Conservation (phyloP, 2,329 filamentous ascomycete species). For the Fusarium sp. region DNA sequence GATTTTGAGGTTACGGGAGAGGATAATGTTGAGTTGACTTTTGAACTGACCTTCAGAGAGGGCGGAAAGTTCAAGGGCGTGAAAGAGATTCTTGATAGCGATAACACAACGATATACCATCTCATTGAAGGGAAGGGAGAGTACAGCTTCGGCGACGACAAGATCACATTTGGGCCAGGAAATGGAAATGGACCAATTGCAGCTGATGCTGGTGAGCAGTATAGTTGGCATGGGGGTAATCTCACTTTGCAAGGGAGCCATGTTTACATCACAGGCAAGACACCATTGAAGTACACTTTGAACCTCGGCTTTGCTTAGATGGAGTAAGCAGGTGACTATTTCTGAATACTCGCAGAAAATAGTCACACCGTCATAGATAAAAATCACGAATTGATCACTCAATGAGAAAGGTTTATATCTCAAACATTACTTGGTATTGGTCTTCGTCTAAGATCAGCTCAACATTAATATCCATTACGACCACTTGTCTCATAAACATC, state of each 20-base stretch:
- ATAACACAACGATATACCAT: not conserved
- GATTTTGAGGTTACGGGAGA: conserved; percentile 13
- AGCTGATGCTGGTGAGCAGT: conserved; percentile 14
- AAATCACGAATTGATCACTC: accelerated
- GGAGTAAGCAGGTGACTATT: accelerated
- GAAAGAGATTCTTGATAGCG: conserved; percentile 2
- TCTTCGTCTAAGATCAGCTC: not conserved
- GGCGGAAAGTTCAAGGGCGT: conserved; percentile 17
- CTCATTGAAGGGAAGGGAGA: conserved; percentile 1
- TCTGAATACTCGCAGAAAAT: not conserved
- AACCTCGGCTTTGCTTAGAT: conserved; percentile 10
- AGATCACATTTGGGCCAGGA: conserved; percentile 2
- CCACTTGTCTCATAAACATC: not conserved
- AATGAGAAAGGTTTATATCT: not conserved
- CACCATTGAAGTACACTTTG: conserved; percentile 10
- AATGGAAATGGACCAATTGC: not conserved
- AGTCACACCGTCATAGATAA: accelerated
- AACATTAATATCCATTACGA: not conserved
- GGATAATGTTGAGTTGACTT: conserved; percentile 18
- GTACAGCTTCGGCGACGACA: not conserved
- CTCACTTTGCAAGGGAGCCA: not conserved
- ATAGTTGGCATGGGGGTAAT: conserved; percentile 10
- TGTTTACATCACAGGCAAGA: conserved; percentile 11
- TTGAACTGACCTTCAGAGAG: conserved; percentile 15
- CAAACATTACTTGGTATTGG: not conserved